These are phyloP conservation scores for Auriscalpium vulgare DNA, from an alignment of 768 basidiomycete genomes.

Conservation along the genomic window DNA sequence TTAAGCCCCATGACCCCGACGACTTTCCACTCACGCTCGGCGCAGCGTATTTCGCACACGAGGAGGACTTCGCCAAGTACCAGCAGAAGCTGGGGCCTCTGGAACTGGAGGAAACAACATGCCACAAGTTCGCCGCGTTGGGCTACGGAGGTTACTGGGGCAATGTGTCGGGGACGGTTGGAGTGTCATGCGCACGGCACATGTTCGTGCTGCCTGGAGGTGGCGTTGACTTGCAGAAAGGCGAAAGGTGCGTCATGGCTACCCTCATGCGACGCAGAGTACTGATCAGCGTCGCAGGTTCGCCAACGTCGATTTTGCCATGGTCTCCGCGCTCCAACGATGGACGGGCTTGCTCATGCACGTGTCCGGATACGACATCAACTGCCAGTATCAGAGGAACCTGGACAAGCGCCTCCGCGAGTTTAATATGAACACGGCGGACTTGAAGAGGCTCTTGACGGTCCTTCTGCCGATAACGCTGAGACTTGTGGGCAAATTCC, in stretches of 20 bases:
- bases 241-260: not conserved
- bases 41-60: not conserved
- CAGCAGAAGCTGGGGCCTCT: not conserved
- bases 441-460: not conserved
- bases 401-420: not conserved
- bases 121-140: not conserved
- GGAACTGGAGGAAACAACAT: slow-evolving; percentile 2
- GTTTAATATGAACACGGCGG: not conserved
- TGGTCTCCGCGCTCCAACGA: not conserved
- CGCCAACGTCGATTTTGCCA: not conserved
- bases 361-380: not conserved
- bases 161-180: not conserved
- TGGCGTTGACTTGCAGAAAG: not conserved
- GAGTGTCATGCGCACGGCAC: not conserved
- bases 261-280: no score
- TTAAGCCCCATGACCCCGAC: not conserved
- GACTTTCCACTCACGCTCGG: not conserved
- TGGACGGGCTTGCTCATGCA: not conserved
- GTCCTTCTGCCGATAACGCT: not conserved
- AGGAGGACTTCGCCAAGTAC: not conserved
- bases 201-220: not conserved
- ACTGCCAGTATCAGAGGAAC: not conserved
- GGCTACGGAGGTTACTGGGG: not conserved
- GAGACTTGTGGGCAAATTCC: slow-evolving; percentile 5
- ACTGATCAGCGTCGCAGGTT: not conserved